phyloP scores from a whole-genome alignment of 2,329 filamentous ascomycete genomes.

The Myriosclerotinia curreyana region DNA sequence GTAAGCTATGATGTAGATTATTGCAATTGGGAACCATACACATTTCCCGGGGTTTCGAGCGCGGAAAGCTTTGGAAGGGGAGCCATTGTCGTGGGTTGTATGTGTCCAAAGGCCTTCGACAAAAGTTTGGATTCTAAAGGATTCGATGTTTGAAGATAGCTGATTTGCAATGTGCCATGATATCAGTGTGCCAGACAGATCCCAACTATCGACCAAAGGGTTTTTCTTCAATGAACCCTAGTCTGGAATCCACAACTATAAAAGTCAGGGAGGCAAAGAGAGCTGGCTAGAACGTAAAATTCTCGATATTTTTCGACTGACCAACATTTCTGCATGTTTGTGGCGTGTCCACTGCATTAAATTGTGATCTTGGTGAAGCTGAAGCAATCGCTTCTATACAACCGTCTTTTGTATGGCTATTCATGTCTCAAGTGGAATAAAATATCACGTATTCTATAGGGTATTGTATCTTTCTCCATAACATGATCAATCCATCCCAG shows the following conservation, averaged over 20 bases:
- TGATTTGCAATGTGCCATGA: too few species aligned
- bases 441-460: slow-evolving; percentile 11
- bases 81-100: background rate
- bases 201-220: too few species aligned
- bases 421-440: background rate
- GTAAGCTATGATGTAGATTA: background rate
- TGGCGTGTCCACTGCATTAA: background rate
- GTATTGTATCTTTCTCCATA: slow-evolving; percentile 5
- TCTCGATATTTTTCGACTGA: background rate
- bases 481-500: slow-evolving; percentile 44
- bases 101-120: background rate
- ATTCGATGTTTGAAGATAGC: background rate
- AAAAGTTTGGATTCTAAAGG: background rate
- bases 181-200: too few species aligned
- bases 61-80: background rate
- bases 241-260: background rate
- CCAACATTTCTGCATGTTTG: background rate
- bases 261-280: background rate
- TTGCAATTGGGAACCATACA: background rate
- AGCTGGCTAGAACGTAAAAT: too few species aligned
- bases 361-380: background rate
- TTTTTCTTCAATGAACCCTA: background rate
- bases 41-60: background rate
- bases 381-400: background rate
- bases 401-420: background rate